Evolutionary conservation across 2,329 filamentous ascomycete species (phyloP).

Genomic region (Nigrospora osmanthi): DNA sequence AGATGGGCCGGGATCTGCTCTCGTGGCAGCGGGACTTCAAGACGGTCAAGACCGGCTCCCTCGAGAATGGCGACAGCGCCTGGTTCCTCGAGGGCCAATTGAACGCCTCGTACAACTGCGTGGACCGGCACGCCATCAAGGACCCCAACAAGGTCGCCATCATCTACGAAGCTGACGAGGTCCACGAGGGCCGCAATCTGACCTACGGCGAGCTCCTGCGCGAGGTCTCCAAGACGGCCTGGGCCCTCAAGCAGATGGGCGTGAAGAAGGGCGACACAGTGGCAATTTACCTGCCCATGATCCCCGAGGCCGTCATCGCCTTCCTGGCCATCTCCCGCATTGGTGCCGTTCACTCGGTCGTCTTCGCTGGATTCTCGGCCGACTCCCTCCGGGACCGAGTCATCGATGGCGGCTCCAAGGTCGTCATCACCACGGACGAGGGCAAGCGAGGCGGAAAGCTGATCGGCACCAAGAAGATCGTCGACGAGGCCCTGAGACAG

Average conservation of each 20-base stretch:
- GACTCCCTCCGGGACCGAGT: conserved; percentile 95
- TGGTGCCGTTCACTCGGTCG: conserved; percentile 91
- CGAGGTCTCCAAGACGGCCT: conserved; percentile 81
- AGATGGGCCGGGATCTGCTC: conserved; percentile 78
- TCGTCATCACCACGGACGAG: conserved; percentile 96
- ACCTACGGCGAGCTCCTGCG: conserved; percentile 90
- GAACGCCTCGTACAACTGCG: conserved; percentile 95
- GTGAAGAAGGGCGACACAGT: conserved; percentile 97
- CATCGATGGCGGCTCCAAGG: conserved; percentile 80
- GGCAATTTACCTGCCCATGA: conserved; percentile 97
- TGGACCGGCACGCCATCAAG: conserved; percentile 94
- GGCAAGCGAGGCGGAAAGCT: conserved; percentile 96
- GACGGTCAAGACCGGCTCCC: conserved; percentile 72
- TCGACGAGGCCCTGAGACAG: conserved; percentile 94
- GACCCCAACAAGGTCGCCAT: conserved; percentile 90
- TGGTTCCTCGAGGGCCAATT: conserved; percentile 94
- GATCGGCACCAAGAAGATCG: conserved; percentile 98
- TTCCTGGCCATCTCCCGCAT: conserved; percentile 89
- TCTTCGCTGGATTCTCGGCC: conserved; percentile 95
- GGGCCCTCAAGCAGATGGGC: conserved; percentile 88
- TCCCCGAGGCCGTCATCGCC: conserved; percentile 87
- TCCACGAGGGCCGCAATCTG: conserved; percentile 76
- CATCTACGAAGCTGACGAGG: conserved; percentile 97
- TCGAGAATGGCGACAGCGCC: conserved; percentile 73
- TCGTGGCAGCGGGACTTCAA: conserved; percentile 89